Base-by-base conservation (phyloP, 2,329 filamentous ascomycete genomes). In the Fusarium agapanthi region DNA sequence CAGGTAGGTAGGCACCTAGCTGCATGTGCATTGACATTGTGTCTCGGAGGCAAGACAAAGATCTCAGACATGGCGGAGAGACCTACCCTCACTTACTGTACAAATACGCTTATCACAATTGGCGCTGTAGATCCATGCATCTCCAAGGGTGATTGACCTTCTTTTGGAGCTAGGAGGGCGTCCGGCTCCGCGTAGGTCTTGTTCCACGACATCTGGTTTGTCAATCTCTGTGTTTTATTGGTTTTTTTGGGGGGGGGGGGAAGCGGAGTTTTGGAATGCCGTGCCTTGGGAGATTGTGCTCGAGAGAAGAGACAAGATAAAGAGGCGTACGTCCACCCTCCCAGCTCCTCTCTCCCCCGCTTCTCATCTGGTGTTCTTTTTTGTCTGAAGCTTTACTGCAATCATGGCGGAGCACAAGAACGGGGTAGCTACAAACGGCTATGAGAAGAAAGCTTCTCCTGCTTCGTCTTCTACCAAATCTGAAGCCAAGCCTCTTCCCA, bases 361-460 rank as follows among this genome's bases (percentile, higher is more conserved):
- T 28, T 22, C 32, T 6, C 6, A 22, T 51, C 18, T n/a, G 15
- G 1, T 54, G n/a, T n/a, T n/a, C n/a, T n/a, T n/a, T n/a, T n/a
- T n/a, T n/a, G n/a, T n/a, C n/a, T n/a, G n/a, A n/a, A n/a, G 32
- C 12, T 30, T 8, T n/a, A 43, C 28, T 20, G 57, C 43, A 67
- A 74, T 40, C 53, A 79, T 79, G 77, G 67, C 72, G 54, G 56
- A 73, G 32, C 65, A 44, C 18, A 74, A 76, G 57, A 79, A 80
- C 44, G 77, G 79, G 11, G 54, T 71, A 56, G 47, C 73, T 61
- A 73, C 71, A 56, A 76, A 76, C 38, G 77, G 75, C 18, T 50
- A 75, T 22, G 62, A 68, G 18, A 69, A 70, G n/a, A 57, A 65
- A 16, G 66, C 64, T 30, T 63, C 58, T 28, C 41, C 67, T 26